Base-by-base conservation (phyloP, 306 rosid genomes). In the Vicia faba region DNA sequence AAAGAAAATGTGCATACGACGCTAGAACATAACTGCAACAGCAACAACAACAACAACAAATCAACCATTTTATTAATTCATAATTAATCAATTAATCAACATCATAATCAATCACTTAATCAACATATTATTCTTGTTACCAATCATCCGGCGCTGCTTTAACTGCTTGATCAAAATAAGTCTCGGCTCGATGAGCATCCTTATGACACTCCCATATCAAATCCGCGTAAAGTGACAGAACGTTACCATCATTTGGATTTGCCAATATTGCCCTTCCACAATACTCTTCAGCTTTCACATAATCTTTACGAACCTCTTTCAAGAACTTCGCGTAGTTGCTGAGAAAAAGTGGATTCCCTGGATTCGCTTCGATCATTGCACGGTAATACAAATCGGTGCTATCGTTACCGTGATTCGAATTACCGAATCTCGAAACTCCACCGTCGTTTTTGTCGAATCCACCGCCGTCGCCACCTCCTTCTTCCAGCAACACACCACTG, bases 21-120 rank as follows among this genome's bases (percentile, higher is more conserved):
- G 96, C 98, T 13, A 89, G 69, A 75, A 92, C 93, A 78, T 79
- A 84, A 77, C 96, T 92, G 81, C 91, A 85, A 35, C n/a, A n/a
- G n/a, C n/a, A n/a, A n/a, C n/a, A n/a, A n/a, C 23, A 20, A 20
- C 23, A 20, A 20, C 38, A 78, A 48, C 60, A 66, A 68, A 45
- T 26, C 59, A 69, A 75, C 15, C 59, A 14, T 19, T 11, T 2
- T 44, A 6, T 75, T 74, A 75, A 55, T 28, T 28, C 61, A 55
- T 28, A 10, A 51, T 23, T 55, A 61, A 59, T 59, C 68, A 64
- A 51, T 56, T 57, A 57, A 14, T 8, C 8, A 57, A 7, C 40
- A 20, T 28, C 61, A 55, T 28, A 10, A 51, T 11, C 28, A 61
- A 59, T 59, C 68, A 64, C 57, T 56, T 57, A 57, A 14, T 8